Evolutionary conservation across 169 alveolate genomes (phyloP).

Genomic region (Cryptosporidium tyzzeri): DNA sequence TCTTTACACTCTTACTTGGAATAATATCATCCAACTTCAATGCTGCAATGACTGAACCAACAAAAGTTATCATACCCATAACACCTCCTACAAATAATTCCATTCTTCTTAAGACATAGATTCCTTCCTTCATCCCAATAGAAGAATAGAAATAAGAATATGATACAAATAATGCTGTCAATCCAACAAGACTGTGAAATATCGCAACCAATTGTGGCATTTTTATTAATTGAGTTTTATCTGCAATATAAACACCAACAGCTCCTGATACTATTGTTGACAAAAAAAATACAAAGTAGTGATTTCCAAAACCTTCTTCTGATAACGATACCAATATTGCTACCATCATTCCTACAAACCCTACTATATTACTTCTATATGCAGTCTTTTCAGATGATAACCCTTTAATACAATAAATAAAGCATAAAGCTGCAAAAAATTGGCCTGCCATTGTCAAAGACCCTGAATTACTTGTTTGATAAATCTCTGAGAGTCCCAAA

Average conservation of each 20-base stretch:
- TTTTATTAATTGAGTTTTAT: conserved; percentile 31
- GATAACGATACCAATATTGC: conserved; percentile 59
- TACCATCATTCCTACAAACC: conserved; percentile 69
- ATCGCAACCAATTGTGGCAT: conserved; percentile 69
- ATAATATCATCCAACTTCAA: conserved; percentile 65
- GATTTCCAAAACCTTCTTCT: conserved; percentile 69
- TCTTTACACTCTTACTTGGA: conserved; percentile 55
- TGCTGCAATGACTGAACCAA: conserved; percentile 77
- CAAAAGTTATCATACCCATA: conserved; percentile 60
- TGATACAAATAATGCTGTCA: conserved; percentile 68
- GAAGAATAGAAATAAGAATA: conserved; percentile 62
- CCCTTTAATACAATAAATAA: conserved; percentile 68
- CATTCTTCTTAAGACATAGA: conserved; percentile 5
- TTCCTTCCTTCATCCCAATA: not conserved
- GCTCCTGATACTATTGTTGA: conserved; percentile 77
- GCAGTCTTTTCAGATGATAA: conserved; percentile 66
- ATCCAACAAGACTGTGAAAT: conserved; percentile 57
- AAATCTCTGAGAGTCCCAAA: not conserved
- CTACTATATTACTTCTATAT: conserved; percentile 70
- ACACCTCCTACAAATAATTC: conserved; percentile 54
- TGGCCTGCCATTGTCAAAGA: conserved; percentile 52
- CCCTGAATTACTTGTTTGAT: conserved; percentile 1
- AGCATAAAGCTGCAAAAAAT: conserved; percentile 69
- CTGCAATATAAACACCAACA: conserved; percentile 80
- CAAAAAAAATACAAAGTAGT: conserved; percentile 77